A percentile compares a stretch with the other conserved stretches of the same genome.
phyloP scores from a whole-genome alignment of 441 rosid genomes.

The Bruguiera hainesii region DNA sequence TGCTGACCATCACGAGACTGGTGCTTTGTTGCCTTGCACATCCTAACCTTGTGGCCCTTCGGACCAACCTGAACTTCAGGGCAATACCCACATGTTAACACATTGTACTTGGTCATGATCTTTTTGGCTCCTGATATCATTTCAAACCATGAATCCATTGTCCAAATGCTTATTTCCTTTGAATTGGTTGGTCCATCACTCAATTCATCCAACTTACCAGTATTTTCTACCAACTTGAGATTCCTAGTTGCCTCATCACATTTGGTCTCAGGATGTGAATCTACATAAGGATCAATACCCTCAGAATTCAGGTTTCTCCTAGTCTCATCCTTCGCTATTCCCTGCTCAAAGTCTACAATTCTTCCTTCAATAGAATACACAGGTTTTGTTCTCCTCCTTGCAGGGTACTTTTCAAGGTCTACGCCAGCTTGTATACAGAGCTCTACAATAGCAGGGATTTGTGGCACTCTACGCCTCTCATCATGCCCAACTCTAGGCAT shows the following conservation, averaged over 20 bases:
- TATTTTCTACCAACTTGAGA: constrained; percentile 8
- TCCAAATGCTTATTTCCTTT: constrained; percentile 44
- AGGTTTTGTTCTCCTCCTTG: neutral
- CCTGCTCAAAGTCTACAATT: constrained; percentile 63
- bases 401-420: constrained; percentile 40
- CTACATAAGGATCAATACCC: constrained; percentile 4
- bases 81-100: constrained; percentile 54
- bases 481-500: constrained; percentile 66
- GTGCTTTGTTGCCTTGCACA: constrained; percentile 47
- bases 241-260: constrained; percentile 14
- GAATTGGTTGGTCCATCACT: constrained; percentile 21
- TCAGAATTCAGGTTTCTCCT: constrained; percentile 8
- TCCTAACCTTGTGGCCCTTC: constrained; percentile 52
- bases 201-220: constrained; percentile 8
- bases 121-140: constrained; percentile 35
- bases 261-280: constrained; percentile 4
- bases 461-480: constrained; percentile 45
- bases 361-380: neutral
- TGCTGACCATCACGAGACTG: constrained; percentile 62
- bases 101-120: constrained; percentile 38
- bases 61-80: constrained; percentile 47
- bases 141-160: constrained; percentile 41
- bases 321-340: constrained; percentile 19
- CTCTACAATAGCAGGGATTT: constrained; percentile 69
- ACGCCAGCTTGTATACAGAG: constrained; percentile 81